phyloP scores from a whole-genome alignment of 768 basidiomycete species.

The Podaxis sp. region DNA sequence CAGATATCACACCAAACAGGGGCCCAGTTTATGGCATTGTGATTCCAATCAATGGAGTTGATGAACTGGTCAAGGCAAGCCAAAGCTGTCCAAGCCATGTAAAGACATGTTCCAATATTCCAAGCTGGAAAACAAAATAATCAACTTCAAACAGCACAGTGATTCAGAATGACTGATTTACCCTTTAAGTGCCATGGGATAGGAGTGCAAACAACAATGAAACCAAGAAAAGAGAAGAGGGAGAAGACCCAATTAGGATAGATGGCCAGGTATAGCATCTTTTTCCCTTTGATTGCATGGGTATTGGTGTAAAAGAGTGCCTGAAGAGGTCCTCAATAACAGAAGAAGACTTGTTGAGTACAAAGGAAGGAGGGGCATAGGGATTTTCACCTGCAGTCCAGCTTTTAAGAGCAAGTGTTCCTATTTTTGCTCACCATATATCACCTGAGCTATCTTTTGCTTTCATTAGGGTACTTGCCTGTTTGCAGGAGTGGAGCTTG shows the following conservation, averaged over 20 bases:
- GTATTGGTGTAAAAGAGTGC: constrained; percentile 1
- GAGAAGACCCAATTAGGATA: constrained; percentile 50
- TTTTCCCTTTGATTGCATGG: neutral
- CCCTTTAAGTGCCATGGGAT: constrained; percentile 71
- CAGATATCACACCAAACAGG: constrained; percentile 69
- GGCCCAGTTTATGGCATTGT: constrained; percentile 51
- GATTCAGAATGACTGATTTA: constrained; percentile 19
- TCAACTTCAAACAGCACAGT: constrained; percentile 15
- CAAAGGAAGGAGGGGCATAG: constrained; percentile 19
- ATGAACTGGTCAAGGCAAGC: constrained; percentile 60
- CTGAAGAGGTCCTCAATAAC: constrained; percentile 17
- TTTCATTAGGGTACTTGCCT: constrained; percentile 2
- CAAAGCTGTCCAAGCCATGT: constrained; percentile 67
- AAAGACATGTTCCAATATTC: constrained; percentile 68
- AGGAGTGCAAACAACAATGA: constrained; percentile 56
- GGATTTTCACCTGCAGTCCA: constrained; percentile 19
- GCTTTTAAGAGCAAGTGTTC: constrained; percentile 38
- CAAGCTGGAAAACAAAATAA: constrained; percentile 31
- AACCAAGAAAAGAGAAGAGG: constrained; percentile 52
- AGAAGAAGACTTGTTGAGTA: constrained; percentile 25
- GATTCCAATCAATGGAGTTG: constrained; percentile 71
- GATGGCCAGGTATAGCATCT: constrained; percentile 14
- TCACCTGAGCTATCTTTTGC: constrained; percentile 45
- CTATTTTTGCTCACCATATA: constrained; percentile 34
- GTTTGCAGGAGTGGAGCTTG: constrained; percentile 25